Evolutionary conservation across 2,329 filamentous ascomycete genomes (phyloP).

Genomic region (Cercospora sp.): DNA sequence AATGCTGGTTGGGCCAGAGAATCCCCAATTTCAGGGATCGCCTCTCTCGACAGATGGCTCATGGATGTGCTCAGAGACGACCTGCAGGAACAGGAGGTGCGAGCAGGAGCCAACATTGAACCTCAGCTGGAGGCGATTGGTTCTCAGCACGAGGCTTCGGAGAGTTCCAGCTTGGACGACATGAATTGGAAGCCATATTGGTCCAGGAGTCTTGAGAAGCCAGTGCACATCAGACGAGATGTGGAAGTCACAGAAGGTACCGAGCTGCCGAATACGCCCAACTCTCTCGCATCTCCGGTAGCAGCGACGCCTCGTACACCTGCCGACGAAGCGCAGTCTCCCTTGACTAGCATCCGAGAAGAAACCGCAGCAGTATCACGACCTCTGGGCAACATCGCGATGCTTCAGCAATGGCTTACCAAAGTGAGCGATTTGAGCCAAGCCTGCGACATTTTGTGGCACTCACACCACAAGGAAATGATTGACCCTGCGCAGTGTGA

Average conservation of each 20-base stretch:
- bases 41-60: neutral
- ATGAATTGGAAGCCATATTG: neutral
- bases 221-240: neutral
- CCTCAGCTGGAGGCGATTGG: neutral
- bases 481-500: neutral
- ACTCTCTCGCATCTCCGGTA: neutral
- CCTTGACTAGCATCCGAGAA: neutral
- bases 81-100: neutral
- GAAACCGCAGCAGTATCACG: neutral
- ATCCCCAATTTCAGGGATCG: neutral
- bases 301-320: neutral
- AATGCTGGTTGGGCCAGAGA: neutral
- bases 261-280: neutral
- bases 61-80: neutral
- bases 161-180: neutral
- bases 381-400: slow-evolving; percentile 1
- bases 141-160: neutral
- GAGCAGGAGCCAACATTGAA: neutral
- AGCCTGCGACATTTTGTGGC: neutral
- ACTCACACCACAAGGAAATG: neutral
- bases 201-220: slow-evolving; percentile 1
- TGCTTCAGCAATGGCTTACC: neutral
- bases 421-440: slow-evolving; percentile 8
- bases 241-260: neutral
- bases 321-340: neutral